phyloP scores from a whole-genome alignment of 2,329 filamentous ascomycete species.

The Aspergillus pseudonomiae region DNA sequence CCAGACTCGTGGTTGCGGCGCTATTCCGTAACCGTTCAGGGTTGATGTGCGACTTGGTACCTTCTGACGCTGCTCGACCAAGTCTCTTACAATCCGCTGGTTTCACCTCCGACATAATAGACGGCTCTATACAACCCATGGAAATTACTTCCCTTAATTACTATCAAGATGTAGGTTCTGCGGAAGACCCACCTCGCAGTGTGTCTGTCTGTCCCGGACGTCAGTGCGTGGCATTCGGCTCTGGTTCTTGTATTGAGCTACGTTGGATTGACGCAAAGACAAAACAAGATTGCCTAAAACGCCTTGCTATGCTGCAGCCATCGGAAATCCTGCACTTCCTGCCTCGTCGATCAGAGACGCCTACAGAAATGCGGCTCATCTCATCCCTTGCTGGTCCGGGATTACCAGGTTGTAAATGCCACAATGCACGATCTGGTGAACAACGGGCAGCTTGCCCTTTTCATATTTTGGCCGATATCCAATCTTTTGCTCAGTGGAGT shows the following conservation, averaged over 20 bases:
- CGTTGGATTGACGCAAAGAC: slow-evolving; percentile 60
- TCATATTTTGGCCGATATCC: slow-evolving; percentile 18
- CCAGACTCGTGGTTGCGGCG: slow-evolving; percentile 59
- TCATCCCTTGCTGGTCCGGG: slow-evolving; percentile 58
- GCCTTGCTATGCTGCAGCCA: slow-evolving; percentile 46
- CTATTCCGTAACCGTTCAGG: slow-evolving; percentile 64
- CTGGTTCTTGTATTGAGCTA: slow-evolving; percentile 63
- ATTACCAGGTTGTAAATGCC: slow-evolving; percentile 34
- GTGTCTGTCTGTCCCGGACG: slow-evolving; percentile 68
- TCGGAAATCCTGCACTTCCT: slow-evolving; percentile 59
- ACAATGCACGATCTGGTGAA: slow-evolving; percentile 24
- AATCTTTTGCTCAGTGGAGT: slow-evolving; percentile 30
- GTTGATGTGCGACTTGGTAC: slow-evolving; percentile 59
- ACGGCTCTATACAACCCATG: slow-evolving; percentile 26
- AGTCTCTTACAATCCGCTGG: not conserved
- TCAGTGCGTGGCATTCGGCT: slow-evolving; percentile 67
- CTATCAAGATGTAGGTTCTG: slow-evolving; percentile 59
- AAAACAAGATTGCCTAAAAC: slow-evolving; percentile 39
- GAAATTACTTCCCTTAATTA: slow-evolving; percentile 41
- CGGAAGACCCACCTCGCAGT: slow-evolving; percentile 66
- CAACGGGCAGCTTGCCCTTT: not conserved
- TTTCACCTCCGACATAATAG: not conserved
- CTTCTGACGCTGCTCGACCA: not conserved
- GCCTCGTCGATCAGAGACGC: slow-evolving; percentile 54
- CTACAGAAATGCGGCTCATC: slow-evolving; percentile 63